Evolutionary conservation across 352 stramenopile species (phyloP), one percentile per base, ranked within the genome.

Genomic region (Thalassiosira allenii): DNA sequence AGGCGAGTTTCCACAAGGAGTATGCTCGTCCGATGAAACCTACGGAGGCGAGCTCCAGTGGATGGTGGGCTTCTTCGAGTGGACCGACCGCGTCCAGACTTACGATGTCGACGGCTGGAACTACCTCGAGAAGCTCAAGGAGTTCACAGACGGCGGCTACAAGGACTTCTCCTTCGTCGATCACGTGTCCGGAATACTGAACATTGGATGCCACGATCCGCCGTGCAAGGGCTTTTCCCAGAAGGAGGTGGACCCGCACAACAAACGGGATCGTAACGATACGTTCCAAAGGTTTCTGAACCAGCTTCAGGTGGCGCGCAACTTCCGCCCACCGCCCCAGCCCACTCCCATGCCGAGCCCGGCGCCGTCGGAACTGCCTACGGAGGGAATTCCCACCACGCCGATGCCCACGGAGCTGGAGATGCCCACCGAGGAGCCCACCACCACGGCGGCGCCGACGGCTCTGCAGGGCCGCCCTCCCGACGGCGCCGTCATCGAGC

Each of bases 31-130:
- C 29, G 74, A 87, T 49, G 66, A 84, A 53, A 84, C 75, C 1
- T 81, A 87, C 27, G 71, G 78, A 64, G 78, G 71, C 6, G 74
- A 87, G 54, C 64, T 87, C 43, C 74, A 84, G 51, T 87, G 79
- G 79, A 87, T 81, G 52, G 75, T 84, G 3, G 80, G 80, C 0
- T 52, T 87, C 11, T 87, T 87, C 37, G 74, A 87, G 66, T 87
- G 80, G 80, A 40, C 63, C 1, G 80, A 87, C 57, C 65, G 75
- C 23, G 68, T 87, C 34, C 80, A 87, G 67, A 73, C 80, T 0
- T 84, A 87, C 37, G 70, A 84, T 33, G 57, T 70, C 9, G 63
- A 73, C 57, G 80, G 80, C 11, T 87, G 80, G 80, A 82, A 84
- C 43, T 87, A 87, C 61, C 74, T 87, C 25, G 75, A 81, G 40